These are phyloP conservation scores for Monilinia fructicola DNA, from an alignment of 2,329 filamentous ascomycete genomes.

Conservation along the genomic window DNA sequence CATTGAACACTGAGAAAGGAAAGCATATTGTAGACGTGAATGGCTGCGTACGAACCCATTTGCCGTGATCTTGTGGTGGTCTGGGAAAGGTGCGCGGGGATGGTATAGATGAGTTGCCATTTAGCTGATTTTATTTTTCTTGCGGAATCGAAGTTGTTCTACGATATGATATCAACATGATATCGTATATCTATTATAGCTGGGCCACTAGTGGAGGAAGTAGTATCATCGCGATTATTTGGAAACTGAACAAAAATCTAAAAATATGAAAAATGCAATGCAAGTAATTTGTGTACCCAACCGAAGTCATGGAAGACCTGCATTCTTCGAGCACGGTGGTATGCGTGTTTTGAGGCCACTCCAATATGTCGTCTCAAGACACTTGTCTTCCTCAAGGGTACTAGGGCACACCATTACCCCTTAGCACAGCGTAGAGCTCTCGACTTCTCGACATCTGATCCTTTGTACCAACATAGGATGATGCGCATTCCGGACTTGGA, in stretches of 20 bases:
- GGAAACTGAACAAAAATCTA: neutral
- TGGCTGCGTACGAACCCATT: neutral
- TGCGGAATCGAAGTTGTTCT: neutral
- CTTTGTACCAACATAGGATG: neutral
- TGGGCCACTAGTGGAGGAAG: neutral
- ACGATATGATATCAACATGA: neutral
- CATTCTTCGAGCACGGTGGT: neutral
- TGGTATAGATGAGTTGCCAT: neutral
- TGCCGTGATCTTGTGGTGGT: too few species aligned
- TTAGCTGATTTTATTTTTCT: neutral
- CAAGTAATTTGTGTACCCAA: neutral
- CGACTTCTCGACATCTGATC: too few species aligned
- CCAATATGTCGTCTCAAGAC: neutral
- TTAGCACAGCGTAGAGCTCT: neutral
- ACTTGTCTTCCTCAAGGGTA: neutral
- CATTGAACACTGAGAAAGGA: too few species aligned
- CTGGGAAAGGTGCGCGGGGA: neutral
- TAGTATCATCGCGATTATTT: neutral
- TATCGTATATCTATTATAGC: neutral
- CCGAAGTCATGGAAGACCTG: neutral
- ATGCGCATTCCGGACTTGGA: neutral
- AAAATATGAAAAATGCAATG: neutral
- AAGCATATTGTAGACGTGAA: too few species aligned
- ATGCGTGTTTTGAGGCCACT: neutral
- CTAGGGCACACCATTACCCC: too few species aligned